Evolutionary conservation across 805 yeast genomes (phyloP).

Genomic region (Candida odintsovae): DNA sequence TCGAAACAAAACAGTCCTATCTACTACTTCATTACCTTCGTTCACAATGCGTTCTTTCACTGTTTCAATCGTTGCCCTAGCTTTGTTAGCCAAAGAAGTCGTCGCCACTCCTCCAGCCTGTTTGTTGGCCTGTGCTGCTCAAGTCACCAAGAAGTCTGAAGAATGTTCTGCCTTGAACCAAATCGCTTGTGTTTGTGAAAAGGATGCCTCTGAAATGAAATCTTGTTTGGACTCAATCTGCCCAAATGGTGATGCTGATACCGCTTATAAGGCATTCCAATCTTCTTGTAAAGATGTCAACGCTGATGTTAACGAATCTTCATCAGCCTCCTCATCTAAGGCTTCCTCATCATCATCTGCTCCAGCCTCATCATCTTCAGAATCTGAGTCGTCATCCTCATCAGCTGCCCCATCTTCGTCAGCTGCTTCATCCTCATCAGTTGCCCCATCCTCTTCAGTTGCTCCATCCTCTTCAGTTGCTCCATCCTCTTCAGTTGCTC

Average conservation of each 20-base stretch:
- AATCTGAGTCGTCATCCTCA: conserved; percentile 19
- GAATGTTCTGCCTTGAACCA: conserved; percentile 56
- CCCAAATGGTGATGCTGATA: conserved; percentile 53
- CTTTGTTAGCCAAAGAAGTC: conserved; percentile 16
- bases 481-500: conserved; percentile 19
- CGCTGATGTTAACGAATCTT: conserved; percentile 21
- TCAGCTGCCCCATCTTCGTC: conserved; percentile 24
- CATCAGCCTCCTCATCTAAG: conserved; percentile 26
- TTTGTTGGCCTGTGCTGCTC: conserved; percentile 80
- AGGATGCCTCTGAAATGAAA: conserved; percentile 46
- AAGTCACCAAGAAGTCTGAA: conserved; percentile 50
- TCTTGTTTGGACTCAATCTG: conserved; percentile 63
- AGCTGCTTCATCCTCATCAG: conserved; percentile 18
- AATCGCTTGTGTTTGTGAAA: conserved; percentile 62
- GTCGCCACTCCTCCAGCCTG: conserved; percentile 86
- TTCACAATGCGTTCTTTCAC: conserved; percentile 11
- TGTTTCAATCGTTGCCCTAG: conserved; percentile 11
- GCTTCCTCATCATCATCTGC: conserved; percentile 21
- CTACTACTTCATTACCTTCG: neutral
- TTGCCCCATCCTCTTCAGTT: conserved; percentile 19
- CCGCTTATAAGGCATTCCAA: conserved; percentile 57
- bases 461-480: conserved; percentile 19
- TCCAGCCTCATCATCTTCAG: conserved; percentile 18
- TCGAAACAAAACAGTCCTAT: neutral
- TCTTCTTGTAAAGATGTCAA: conserved; percentile 46